Evolutionary conservation across 352 stramenopile species (phyloP), one percentile per base, ranked within the genome.

Genomic region (Globisporangium radiosum): DNA sequence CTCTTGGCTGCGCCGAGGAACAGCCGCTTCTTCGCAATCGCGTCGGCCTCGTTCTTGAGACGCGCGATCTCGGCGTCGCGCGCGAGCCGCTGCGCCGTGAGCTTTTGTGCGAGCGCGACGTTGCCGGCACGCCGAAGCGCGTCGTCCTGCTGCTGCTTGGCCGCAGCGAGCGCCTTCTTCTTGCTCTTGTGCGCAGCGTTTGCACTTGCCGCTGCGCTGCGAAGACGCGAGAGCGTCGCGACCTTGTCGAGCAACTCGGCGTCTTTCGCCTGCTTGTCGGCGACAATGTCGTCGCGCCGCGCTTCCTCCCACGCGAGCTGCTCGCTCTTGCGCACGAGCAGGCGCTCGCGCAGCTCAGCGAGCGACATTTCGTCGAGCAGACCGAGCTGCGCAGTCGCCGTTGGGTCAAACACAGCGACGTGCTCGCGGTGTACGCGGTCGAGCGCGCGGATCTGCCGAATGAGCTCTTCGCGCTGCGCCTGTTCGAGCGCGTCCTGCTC

Each of bases 281-380:
- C 56, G 5, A 92, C 50, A 47, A 97, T 96, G 6, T 61, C 52
- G 49, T 88, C 75, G 1, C 92, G 78, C 17, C 78, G 72, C 40
- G 78, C 61, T 8, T 78, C 75, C 60, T 97, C 78, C 71, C 80
- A 83, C 17, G 80, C 73, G 10, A 81, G 68, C 51, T 95, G 76
- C 40, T 90, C 67, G 4, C 72, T 64, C 64, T 94, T 75, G 49
- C 87, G 90, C 17, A 93, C 81, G 19, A 87, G 69, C n/a, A 97
- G 66, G 1, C 90, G 78, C 56, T 94, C 88, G 11, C 75, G 71
- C 0, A 94, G 72, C 55, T 98, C 91, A 0, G 87, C 68, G 5
- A 97, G 71, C 13, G 84, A 96, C 91, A 98, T 97, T 60, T 97
- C 91, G 17, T 97, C 82, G 10, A 98, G 72, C 5, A 98, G 51